phyloP scores from a whole-genome alignment of 345 rosid species.

The Hibiscus mutabilis region DNA sequence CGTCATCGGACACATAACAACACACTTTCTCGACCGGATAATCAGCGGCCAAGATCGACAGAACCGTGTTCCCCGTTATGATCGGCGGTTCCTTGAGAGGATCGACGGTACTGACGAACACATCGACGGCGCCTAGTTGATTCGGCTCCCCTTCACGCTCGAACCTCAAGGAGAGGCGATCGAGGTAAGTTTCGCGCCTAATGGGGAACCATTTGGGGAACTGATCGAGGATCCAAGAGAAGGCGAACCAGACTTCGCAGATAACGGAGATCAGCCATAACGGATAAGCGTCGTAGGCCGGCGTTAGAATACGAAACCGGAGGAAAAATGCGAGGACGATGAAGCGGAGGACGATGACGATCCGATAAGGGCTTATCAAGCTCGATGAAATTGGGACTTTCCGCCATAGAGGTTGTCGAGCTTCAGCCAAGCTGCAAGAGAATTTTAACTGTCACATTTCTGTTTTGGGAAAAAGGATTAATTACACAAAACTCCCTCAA shows the following conservation, averaged over 20 bases:
- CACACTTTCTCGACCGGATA: constrained; percentile 83
- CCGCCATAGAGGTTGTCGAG: constrained; percentile 91
- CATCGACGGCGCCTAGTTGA: constrained; percentile 69
- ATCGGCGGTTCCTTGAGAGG: constrained; percentile 99
- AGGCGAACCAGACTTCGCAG: constrained; percentile 91
- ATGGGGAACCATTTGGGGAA: constrained; percentile 97
- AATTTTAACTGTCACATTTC: too few relatives aligned
- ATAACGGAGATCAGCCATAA: constrained; percentile 91
- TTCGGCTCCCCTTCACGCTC: constrained; percentile 85
- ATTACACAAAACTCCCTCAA: too few relatives aligned
- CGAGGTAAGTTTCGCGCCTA: constrained; percentile 82
- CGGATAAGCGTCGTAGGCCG: constrained; percentile 83
- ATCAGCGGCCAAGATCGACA: constrained; percentile 74
- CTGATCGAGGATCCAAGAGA: constrained; percentile 98
- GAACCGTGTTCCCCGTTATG: constrained; percentile 55
- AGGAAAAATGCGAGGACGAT: constrained; percentile 71
- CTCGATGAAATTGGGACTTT: constrained; percentile 85
- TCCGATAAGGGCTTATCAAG: constrained; percentile 84
- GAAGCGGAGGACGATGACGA: constrained; percentile 83
- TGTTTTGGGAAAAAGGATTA: too few relatives aligned
- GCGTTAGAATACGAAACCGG: constrained; percentile 84
- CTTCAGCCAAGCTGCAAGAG: constrained; percentile 76
- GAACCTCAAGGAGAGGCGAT: constrained; percentile 75
- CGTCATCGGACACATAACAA: constrained; percentile 95
- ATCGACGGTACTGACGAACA: constrained; percentile 89